Percentiles rank a stretch among this genome's conserved stretches.
Conservation (phyloP, 352 stramenopile genomes). For the Globisporangium cederbergense region DNA sequence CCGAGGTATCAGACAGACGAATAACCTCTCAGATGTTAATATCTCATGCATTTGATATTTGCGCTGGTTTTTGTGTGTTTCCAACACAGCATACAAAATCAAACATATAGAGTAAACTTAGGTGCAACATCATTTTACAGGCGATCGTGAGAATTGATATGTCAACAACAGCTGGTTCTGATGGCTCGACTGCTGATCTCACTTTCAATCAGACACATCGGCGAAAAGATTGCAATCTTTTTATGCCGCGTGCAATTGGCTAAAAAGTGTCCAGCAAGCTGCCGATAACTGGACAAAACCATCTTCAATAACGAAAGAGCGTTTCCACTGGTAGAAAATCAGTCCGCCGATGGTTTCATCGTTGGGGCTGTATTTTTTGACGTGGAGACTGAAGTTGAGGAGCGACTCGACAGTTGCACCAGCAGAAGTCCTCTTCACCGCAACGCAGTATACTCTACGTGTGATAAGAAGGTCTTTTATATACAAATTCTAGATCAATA, state of each 20-base stretch:
- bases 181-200: not conserved
- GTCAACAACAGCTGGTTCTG: not conserved
- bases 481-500: not conserved
- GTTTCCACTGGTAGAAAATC: not conserved
- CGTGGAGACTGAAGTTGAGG: slow-evolving; percentile 11
- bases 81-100: too few relatives aligned
- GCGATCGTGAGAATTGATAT: too few relatives aligned
- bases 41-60: too few relatives aligned
- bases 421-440: not conserved
- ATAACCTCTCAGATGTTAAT: too few relatives aligned
- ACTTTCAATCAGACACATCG: not conserved
- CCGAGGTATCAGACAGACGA: slow-evolving; percentile 13
- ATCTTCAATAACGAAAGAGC: not conserved
- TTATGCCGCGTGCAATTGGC: not conserved
- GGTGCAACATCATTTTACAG: too few relatives aligned
- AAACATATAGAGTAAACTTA: not conserved
- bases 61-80: too few relatives aligned
- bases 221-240: not conserved
- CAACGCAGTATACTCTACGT: fast-evolving
- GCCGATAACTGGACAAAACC: not conserved
- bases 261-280: not conserved
- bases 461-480: not conserved
- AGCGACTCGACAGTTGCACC: slow-evolving; percentile 2
- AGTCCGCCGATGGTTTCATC: not conserved
- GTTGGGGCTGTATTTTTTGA: slow-evolving; percentile 4